A percentile compares a stretch with the other conserved stretches of the same genome.
Conservation (phyloP, 208 protist genomes). For the Leishmania major region DNA sequence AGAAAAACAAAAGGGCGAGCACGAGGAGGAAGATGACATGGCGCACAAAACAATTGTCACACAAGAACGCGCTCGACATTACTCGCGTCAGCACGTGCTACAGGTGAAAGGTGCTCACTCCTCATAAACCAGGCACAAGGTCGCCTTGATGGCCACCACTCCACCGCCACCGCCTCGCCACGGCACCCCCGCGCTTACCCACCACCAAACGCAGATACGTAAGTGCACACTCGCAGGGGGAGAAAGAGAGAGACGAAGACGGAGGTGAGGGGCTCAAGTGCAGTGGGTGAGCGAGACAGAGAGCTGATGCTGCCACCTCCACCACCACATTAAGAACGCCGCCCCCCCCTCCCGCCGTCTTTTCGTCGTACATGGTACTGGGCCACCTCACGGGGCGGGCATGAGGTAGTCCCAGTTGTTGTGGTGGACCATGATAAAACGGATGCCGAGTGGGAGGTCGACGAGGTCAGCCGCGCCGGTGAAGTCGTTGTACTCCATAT, state of each 20-base stretch:
- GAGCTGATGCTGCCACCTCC: neutral
- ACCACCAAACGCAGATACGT: neutral
- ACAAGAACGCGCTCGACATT: neutral
- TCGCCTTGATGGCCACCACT: too few species aligned
- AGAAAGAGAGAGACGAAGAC: neutral
- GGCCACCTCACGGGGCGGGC: conserved; percentile 9
- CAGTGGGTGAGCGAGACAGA: neutral
- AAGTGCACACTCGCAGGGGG: neutral
- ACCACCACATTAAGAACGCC: neutral
- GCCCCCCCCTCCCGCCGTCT: neutral
- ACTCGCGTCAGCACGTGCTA: neutral
- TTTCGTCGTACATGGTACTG: neutral
- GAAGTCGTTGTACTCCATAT: conserved; percentile 52
- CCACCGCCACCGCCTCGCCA: neutral
- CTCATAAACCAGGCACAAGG: neutral
- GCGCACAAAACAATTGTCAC: neutral
- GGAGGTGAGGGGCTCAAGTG: neutral
- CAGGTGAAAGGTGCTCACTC: neutral
- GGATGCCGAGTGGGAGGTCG: conserved; percentile 39
- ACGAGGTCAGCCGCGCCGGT: conserved; percentile 38
- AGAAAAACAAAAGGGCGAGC: neutral
- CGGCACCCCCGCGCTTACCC: neutral
- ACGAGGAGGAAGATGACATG: neutral
- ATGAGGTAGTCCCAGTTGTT: conserved; percentile 58
- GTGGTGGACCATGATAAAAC: conserved; percentile 47